Base-by-base conservation (phyloP, 192 early-diverging fungal genomes). In the Paraglomus occultum region DNA sequence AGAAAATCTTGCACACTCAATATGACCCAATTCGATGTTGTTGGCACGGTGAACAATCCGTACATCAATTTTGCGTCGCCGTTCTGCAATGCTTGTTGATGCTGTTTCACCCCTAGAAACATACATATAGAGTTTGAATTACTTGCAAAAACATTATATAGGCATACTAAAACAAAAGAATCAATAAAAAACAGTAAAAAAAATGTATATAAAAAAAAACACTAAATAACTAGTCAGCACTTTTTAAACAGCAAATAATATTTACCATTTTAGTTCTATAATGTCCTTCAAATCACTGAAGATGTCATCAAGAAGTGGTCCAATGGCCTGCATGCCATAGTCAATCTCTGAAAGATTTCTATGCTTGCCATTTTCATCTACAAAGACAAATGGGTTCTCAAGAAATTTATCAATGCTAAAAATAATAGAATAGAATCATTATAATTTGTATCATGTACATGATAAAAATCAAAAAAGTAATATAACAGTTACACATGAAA, bases 231-330 rank as follows among this genome's bases (percentile, higher is more conserved):
- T 8, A 11, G 8, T 39, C 23, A 11, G 9, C n/a, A n/a, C n/a
- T n/a, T n/a, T n/a, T n/a, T 38, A 53, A 58, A 17, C 31, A 43
- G 46, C 53, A 8, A 63, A 69, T 15, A 58, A 69, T 69, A 69
- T 44, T 69, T 18, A 69, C 67, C 67, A 69, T 51, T 52, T 69
- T 1, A 67, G 66, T 18, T 45, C 44, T n/a, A 67, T 31, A 31
- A 68, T 48, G 44, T 46, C 44, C 44, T 31, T n/a, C n/a, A n/a
- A n/a, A n/a, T n/a, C n/a, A n/a, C n/a, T n/a, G 66, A 52, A 68
- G 54, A 68, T 18, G 31, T 38, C 22, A 3, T 70, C 57, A 7
- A 70, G 42, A 17, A 70, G 53, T 1, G 53, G 67, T 39, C 40
- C 39, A 1, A 45, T 17, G 2, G 57, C 20, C 46, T 69, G 53